Conservation (phyloP, 495 filamentous ascomycete species). For the Cladorrhinum samala region DNA sequence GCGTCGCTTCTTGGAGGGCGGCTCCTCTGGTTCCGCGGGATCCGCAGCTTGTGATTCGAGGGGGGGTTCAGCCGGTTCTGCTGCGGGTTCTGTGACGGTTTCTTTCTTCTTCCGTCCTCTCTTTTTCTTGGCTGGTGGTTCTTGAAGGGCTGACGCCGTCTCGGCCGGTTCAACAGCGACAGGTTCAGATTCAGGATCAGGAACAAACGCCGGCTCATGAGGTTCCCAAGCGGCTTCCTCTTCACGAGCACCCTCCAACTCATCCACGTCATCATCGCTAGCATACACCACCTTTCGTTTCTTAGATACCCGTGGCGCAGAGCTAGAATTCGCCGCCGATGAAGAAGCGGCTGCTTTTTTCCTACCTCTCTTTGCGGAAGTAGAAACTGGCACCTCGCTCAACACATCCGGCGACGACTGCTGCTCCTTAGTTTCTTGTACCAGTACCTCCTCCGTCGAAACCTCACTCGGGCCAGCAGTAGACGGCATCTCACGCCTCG, state of each 20-base stretch:
- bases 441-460: background rate
- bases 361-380: background rate
- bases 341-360: background rate
- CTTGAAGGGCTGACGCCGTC: background rate
- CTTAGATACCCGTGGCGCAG: background rate
- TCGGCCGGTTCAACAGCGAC: too few species aligned
- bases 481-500: background rate
- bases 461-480: background rate
- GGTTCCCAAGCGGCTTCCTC: background rate
- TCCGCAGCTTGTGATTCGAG: background rate
- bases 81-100: background rate
- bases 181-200: background rate
- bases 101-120: slow-evolving; percentile 20
- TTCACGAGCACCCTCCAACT: background rate
- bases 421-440: background rate
- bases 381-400: slow-evolving; percentile 6
- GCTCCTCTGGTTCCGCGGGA: background rate
- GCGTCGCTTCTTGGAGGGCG: slow-evolving; percentile 12
- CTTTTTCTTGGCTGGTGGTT: slow-evolving; percentile 6
- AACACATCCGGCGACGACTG: slow-evolving; percentile 20
- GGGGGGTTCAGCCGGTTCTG: background rate
- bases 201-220: background rate
- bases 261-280: background rate
- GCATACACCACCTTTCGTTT: background rate
- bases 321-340: background rate